A percentile compares a stretch with the other conserved stretches of the same genome.
phyloP scores from a whole-genome alignment of 2,329 filamentous ascomycete species.

The Apiospora marii region DNA sequence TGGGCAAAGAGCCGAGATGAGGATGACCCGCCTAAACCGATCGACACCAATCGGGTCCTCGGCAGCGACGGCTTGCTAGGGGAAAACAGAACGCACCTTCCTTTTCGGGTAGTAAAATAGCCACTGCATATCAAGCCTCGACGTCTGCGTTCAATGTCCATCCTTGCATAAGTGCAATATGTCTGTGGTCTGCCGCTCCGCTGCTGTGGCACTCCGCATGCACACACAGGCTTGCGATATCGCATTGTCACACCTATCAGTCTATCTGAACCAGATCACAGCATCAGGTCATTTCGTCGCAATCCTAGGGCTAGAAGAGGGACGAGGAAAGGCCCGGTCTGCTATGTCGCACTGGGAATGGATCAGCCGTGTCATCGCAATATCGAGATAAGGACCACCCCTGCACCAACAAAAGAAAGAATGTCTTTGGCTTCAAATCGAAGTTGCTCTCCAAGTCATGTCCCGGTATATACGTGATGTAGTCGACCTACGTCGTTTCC shows the following conservation, averaged over 20 bases:
- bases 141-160: background rate
- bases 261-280: background rate
- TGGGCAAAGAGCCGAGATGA: constrained; percentile 15
- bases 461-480: background rate
- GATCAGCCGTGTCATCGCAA: background rate
- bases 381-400: constrained; percentile 7
- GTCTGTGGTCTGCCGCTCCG: background rate
- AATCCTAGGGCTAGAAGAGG: background rate
- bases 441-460: constrained; percentile 2
- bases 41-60: constrained; percentile 1
- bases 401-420: background rate
- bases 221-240: background rate
- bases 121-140: background rate
- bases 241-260: background rate
- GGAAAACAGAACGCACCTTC: background rate
- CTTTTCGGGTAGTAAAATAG: background rate
- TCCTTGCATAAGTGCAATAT: constrained; percentile 5
- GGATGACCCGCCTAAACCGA: constrained; percentile 7
- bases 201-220: constrained; percentile 6
- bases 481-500: background rate
- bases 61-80: background rate
- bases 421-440: background rate
- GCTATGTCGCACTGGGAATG: background rate
- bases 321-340: background rate
- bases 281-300: background rate